phyloP scores from a whole-genome alignment of 1,284 basidiomycete genomes.

The Rhodotorula sp. region DNA sequence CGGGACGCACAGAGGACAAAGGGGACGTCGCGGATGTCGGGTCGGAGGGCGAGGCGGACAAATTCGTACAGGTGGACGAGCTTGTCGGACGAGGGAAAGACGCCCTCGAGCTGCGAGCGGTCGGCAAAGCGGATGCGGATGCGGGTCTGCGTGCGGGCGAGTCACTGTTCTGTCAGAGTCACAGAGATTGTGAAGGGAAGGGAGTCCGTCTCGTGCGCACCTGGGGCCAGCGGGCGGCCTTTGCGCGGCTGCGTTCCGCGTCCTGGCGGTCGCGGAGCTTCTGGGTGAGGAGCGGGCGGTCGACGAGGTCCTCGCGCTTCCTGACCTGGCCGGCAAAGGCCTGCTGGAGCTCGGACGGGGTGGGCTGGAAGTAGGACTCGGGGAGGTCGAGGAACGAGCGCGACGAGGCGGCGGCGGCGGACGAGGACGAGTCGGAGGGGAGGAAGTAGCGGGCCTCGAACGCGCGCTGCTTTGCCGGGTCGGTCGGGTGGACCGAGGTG shows the following conservation, averaged over 20 bases:
- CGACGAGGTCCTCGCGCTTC: constrained; percentile 65
- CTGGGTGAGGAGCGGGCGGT: constrained; percentile 74
- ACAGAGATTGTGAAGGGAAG: not conserved
- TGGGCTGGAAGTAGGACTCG: constrained; percentile 73
- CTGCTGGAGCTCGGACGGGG: constrained; percentile 68
- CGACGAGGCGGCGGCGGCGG: not conserved
- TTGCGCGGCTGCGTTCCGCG: constrained; percentile 54
- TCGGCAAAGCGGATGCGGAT: constrained; percentile 80
- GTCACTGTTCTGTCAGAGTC: not conserved
- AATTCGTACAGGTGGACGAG: constrained; percentile 80
- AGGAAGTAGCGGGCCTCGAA: constrained; percentile 30
- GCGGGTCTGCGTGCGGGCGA: constrained; percentile 60
- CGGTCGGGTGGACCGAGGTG: constrained; percentile 15
- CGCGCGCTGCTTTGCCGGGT: constrained; percentile 13
- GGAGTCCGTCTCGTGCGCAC: constrained; percentile 55
- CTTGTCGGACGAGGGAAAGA: constrained; percentile 71
- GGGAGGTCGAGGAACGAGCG: constrained; percentile 55
- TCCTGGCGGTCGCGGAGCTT: constrained; percentile 67
- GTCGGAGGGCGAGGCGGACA: constrained; percentile 68
- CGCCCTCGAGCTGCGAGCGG: constrained; percentile 75
- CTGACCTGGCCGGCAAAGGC: constrained; percentile 65
- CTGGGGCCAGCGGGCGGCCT: constrained; percentile 67
- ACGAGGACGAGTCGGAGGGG: constrained; percentile 3
- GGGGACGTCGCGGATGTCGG: constrained; percentile 70
- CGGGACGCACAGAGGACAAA: constrained; percentile 72